phyloP scores from a whole-genome alignment of 2,329 filamentous ascomycete species.

The Teratosphaeria epicoccoides region DNA sequence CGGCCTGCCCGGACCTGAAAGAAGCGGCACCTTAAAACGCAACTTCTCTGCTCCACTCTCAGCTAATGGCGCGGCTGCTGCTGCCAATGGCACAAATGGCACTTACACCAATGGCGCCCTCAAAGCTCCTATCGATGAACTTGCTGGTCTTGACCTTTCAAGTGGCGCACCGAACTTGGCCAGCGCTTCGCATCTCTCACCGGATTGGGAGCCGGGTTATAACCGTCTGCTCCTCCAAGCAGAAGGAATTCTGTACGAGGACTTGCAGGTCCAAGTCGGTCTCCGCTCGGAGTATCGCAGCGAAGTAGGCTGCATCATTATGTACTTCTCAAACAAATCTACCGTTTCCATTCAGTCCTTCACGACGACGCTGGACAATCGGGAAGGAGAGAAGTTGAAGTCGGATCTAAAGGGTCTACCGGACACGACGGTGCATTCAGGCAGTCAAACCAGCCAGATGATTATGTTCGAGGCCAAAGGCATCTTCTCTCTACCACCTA shows the following conservation, averaged over 20 bases:
- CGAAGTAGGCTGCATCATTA: conserved; percentile 88
- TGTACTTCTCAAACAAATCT: conserved; percentile 94
- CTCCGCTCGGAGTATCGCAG: conserved; percentile 87
- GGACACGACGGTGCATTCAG: conserved; percentile 65
- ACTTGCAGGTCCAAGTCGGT: conserved; percentile 85
- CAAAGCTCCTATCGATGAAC: conserved; percentile 43
- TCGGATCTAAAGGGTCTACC: conserved; percentile 83
- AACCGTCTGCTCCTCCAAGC: conserved; percentile 66
- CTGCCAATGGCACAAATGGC: conserved; percentile 19
- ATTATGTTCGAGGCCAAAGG: conserved; percentile 84
- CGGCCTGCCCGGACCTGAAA: conserved; percentile 50
- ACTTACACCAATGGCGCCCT: conserved; percentile 13
- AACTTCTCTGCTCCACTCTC: conserved; percentile 55
- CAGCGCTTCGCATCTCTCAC: conserved; percentile 82
- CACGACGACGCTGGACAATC: conserved; percentile 85
- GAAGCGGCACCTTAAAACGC: conserved; percentile 73
- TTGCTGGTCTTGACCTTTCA: conserved; percentile 73
- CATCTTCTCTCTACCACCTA: conserved; percentile 74
- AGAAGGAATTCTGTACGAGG: conserved; percentile 89
- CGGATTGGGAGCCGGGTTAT: conserved; percentile 88
- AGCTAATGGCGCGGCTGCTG: conserved; percentile 27
- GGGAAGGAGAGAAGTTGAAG: conserved; percentile 55
- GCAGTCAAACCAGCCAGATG: conserved; percentile 79
- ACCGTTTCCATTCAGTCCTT: conserved; percentile 77
- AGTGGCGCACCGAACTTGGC: conserved; percentile 69